Evolutionary conservation across 1,284 basidiomycete genomes (phyloP).

Genomic region (Ganoderma boninense): DNA sequence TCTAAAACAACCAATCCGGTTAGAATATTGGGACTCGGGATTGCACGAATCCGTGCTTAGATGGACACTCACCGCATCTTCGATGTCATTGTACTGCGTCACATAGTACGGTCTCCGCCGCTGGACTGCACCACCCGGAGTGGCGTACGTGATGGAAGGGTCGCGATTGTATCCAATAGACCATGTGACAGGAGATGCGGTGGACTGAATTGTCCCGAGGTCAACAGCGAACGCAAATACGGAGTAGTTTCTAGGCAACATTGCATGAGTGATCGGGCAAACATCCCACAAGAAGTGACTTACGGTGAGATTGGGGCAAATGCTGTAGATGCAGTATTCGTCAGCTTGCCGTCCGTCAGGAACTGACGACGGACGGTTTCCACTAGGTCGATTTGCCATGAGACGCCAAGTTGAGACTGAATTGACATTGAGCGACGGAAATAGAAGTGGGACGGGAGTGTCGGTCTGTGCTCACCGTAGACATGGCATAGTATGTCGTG

Average conservation of each 20-base stretch:
- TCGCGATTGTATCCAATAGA: conserved; percentile 36
- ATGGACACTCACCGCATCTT: conserved; percentile 28
- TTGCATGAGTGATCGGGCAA: neutral
- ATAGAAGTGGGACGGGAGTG: neutral
- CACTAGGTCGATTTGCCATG: conserved; percentile 29
- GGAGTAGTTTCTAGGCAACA: conserved; percentile 9
- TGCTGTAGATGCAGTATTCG: conserved; percentile 16
- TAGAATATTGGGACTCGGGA: neutral
- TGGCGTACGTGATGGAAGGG: conserved; percentile 34
- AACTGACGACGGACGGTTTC: conserved; percentile 28
- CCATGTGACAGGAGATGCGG: conserved; percentile 35
- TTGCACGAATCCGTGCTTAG: neutral
- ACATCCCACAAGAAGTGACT: neutral
- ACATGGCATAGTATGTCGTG: conserved; percentile 34
- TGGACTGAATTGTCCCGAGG: conserved; percentile 34
- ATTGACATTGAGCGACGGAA: neutral
- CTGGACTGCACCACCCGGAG: conserved; percentile 30
- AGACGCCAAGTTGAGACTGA: conserved; percentile 23
- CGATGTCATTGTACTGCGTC: conserved; percentile 29
- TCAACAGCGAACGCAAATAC: conserved; percentile 35
- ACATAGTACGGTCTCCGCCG: conserved; percentile 39
- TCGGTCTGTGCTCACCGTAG: conserved; percentile 15
- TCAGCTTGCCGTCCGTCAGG: conserved; percentile 20
- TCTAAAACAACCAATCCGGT: conserved; percentile 22
- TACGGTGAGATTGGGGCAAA: conserved; percentile 29